Percentiles rank a stretch among this genome's conserved stretches.
These are phyloP conservation scores for Linum tenue DNA, from an alignment of 345 rosid species.

Conservation along the genomic window DNA sequence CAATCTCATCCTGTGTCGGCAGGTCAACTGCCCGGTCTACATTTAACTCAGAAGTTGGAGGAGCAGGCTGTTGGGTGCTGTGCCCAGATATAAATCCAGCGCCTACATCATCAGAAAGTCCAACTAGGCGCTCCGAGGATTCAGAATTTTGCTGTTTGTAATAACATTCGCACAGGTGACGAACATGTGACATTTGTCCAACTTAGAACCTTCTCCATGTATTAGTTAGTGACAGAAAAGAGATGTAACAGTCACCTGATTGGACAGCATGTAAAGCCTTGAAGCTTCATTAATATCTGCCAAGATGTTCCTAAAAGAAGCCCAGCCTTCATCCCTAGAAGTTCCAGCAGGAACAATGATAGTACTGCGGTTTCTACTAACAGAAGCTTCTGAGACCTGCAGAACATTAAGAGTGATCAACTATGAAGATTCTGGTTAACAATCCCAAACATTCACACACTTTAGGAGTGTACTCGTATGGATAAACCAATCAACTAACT, in stretches of 20 bases:
- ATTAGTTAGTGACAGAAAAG: neutral
- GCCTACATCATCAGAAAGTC: constrained; percentile 97
- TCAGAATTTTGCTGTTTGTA: constrained; percentile 58
- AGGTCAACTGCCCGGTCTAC: constrained; percentile 62
- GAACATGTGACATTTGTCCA: neutral
- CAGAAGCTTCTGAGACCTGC: constrained; percentile 96
- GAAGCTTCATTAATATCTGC: constrained; percentile 88
- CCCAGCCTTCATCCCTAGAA: constrained; percentile 89
- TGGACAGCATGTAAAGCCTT: constrained; percentile 53
- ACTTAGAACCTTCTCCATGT: neutral
- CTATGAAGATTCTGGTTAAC: neutral
- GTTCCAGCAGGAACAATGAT: constrained; percentile 94
- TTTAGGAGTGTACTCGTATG: too few relatives aligned
- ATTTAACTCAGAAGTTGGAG: constrained; percentile 56
- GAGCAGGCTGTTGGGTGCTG: constrained; percentile 43
- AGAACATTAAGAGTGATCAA: constrained; percentile 5
- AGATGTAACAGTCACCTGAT: constrained; percentile 41
- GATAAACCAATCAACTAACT: too few relatives aligned
- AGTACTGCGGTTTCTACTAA: constrained; percentile 89
- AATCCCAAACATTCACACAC: too few relatives aligned
- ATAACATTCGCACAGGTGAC: neutral
- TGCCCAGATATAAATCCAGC: constrained; percentile 98
- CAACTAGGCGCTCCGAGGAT: constrained; percentile 61
- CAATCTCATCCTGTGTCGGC: constrained; percentile 63
- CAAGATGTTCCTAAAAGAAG: constrained; percentile 84